Conservation (phyloP, 2,329 filamentous ascomycete genomes). For the Neopestalotiopsis clavispora region DNA sequence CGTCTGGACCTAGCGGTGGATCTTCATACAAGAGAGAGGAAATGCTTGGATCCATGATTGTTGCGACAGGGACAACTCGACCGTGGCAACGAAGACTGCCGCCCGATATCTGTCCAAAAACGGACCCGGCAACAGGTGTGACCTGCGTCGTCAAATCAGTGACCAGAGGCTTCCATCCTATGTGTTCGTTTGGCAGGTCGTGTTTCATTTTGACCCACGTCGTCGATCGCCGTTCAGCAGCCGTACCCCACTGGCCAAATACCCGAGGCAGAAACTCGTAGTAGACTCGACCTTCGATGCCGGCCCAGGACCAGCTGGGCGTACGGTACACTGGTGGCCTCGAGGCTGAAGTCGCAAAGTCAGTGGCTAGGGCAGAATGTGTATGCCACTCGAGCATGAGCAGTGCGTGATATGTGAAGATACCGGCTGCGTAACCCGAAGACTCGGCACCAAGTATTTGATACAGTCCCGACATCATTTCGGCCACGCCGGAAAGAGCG, state of each 20-base stretch:
- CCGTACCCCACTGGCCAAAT: not conserved
- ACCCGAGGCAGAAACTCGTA: slow-evolving; percentile 3
- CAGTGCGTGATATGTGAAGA: slow-evolving; percentile 2
- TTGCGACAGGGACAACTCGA: not conserved
- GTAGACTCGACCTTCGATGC: slow-evolving; percentile 4
- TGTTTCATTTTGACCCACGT: too few species aligned
- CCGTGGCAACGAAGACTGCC: not conserved
- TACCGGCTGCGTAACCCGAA: slow-evolving; percentile 4
- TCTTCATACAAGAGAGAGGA: not conserved
- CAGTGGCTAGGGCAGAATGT: too few species aligned
- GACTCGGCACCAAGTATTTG: too few species aligned
- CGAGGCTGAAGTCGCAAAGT: too few species aligned
- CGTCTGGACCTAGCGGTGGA: too few species aligned
- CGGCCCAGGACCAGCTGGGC: slow-evolving; percentile 10
- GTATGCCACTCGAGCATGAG: slow-evolving; percentile 8
- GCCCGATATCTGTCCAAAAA: not conserved
- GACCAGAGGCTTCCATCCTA: not conserved
- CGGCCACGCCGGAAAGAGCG: slow-evolving; percentile 11
- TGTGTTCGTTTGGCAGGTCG: too few species aligned
- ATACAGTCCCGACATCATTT: not conserved
- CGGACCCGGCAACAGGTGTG: not conserved
- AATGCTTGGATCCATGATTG: not conserved
- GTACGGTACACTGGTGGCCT: not conserved
- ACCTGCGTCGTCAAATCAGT: not conserved
- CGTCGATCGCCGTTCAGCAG: too few species aligned